Percentiles rank a stretch among this genome's conserved stretches.
Conservation (phyloP, 2,329 filamentous ascomycete genomes). For the Elsinoe ampelina region DNA sequence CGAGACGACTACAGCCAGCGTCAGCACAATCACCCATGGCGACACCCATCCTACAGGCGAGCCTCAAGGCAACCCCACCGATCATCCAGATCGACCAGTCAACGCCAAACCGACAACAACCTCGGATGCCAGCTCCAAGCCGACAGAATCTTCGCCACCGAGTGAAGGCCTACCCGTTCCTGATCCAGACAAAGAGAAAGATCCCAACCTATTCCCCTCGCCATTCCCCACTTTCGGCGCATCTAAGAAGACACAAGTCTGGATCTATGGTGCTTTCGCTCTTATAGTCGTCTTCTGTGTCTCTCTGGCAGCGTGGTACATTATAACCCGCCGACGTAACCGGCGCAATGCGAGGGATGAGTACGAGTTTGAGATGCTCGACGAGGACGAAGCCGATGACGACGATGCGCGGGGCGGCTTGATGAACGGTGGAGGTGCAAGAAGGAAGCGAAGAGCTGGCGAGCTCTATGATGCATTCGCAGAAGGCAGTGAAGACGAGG, state of each 20-base stretch:
- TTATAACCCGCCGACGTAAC: slow-evolving; percentile 56
- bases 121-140: slow-evolving; percentile 18
- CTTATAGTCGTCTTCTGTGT: slow-evolving; percentile 78
- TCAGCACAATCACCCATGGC: slow-evolving; percentile 50
- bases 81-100: slow-evolving; percentile 45
- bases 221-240: slow-evolving; percentile 86
- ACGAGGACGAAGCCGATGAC: slow-evolving; percentile 59
- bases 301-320: slow-evolving; percentile 73
- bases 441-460: slow-evolving; percentile 57
- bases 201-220: slow-evolving; percentile 61
- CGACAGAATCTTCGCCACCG: slow-evolving; percentile 22
- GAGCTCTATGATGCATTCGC: slow-evolving; percentile 98
- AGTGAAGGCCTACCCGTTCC: slow-evolving; percentile 24
- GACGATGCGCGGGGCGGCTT: slow-evolving; percentile 36
- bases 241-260: slow-evolving; percentile 76
- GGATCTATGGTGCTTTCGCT: slow-evolving; percentile 83
- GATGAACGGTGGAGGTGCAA: slow-evolving; percentile 30
- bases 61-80: slow-evolving; percentile 35
- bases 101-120: slow-evolving; percentile 46
- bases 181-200: slow-evolving; percentile 27
- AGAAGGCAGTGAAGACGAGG: slow-evolving; percentile 69
- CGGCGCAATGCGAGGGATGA: slow-evolving; percentile 64
- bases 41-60: slow-evolving; percentile 39
- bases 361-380: slow-evolving; percentile 91
- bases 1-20: slow-evolving; percentile 44